Evolutionary conservation across 139 green algal genomes (phyloP).

Genomic region (Coelastrella sp.): DNA sequence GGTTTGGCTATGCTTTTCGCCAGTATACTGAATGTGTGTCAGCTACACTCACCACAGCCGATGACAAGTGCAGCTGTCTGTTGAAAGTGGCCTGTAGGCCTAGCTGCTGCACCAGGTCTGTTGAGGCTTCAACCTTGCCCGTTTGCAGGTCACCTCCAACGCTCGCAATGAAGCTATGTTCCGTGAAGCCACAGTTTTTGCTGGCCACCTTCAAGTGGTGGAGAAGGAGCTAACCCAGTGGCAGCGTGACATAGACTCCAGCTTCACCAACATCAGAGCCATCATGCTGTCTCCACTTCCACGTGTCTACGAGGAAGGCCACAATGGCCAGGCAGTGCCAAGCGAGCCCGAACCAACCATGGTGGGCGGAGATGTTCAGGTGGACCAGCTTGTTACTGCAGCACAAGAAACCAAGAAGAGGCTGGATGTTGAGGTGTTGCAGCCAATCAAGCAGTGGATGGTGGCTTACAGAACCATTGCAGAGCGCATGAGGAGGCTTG

Average conservation of each 20-base stretch:
- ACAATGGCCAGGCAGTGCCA: constrained; percentile 75
- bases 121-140: constrained; percentile 51
- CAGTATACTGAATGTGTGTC: too few relatives aligned
- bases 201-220: constrained; percentile 70
- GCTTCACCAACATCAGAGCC: constrained; percentile 61
- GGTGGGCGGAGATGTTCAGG: constrained; percentile 80
- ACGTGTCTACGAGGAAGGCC: constrained; percentile 82
- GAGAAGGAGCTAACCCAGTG: constrained; percentile 86
- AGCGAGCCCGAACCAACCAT: constrained; percentile 55
- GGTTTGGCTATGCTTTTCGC: too few relatives aligned
- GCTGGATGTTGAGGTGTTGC: constrained; percentile 84
- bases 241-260: constrained; percentile 78
- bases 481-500: constrained; percentile 83
- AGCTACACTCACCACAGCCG: background rate
- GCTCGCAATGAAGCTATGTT: constrained; percentile 89
- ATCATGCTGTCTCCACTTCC: constrained; percentile 83
- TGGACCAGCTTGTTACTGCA: constrained; percentile 75
- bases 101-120: too few relatives aligned
- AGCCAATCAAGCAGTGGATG: constrained; percentile 84
- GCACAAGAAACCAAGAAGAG: constrained; percentile 73
- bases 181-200: constrained; percentile 84
- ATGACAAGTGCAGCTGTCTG: background rate
- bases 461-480: constrained; percentile 73
- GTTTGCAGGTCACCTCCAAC: constrained; percentile 74
- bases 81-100: background rate